A percentile compares a stretch with the other conserved stretches of the same genome.
Evolutionary conservation across 345 rosid genomes (phyloP).

Genomic region (Geranium brycei): DNA sequence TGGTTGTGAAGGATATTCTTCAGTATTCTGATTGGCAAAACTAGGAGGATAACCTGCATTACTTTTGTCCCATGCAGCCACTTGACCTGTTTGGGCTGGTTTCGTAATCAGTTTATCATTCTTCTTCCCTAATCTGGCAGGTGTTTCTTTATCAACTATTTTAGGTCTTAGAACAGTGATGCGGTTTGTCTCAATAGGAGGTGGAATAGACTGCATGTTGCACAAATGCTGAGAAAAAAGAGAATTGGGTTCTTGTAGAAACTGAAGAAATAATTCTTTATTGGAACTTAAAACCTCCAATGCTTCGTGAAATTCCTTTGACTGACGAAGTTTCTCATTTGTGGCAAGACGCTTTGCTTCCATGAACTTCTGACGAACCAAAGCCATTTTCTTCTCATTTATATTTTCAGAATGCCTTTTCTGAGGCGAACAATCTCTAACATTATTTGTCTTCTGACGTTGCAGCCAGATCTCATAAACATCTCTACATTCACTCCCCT

Average conservation of each 20-base stretch:
- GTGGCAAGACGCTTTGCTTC: slow-evolving; percentile 70
- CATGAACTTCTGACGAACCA: slow-evolving; percentile 70
- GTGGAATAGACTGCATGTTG: slow-evolving; percentile 41
- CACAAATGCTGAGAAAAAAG: slow-evolving; percentile 42
- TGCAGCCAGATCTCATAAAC: slow-evolving; percentile 54
- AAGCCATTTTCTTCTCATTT: slow-evolving; percentile 51
- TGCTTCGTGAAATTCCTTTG: slow-evolving; percentile 79
- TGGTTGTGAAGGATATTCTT: slow-evolving; percentile 53
- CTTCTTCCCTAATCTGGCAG: slow-evolving; percentile 31
- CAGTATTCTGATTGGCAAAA: slow-evolving; percentile 24
- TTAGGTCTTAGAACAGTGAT: slow-evolving; percentile 86
- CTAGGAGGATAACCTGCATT: slow-evolving; percentile 28
- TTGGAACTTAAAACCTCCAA: slow-evolving; percentile 64
- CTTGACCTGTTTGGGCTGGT: slow-evolving; percentile 25
- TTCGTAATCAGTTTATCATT: slow-evolving; percentile 33
- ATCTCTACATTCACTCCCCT: slow-evolving; percentile 40
- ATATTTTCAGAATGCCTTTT: slow-evolving; percentile 22
- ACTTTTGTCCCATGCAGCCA: slow-evolving; percentile 29
- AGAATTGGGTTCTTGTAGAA: slow-evolving; percentile 70
- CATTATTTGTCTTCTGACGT: slow-evolving; percentile 26
- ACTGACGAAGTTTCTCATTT: slow-evolving; percentile 60
- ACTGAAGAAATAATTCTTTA: slow-evolving; percentile 55
- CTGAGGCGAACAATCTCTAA: slow-evolving; percentile 35
- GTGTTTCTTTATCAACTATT: slow-evolving; percentile 43
- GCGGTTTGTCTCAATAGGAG: slow-evolving; percentile 57